Conservation (phyloP, 1,139 yeast species). For the Kluyveromyces marxianus region DNA sequence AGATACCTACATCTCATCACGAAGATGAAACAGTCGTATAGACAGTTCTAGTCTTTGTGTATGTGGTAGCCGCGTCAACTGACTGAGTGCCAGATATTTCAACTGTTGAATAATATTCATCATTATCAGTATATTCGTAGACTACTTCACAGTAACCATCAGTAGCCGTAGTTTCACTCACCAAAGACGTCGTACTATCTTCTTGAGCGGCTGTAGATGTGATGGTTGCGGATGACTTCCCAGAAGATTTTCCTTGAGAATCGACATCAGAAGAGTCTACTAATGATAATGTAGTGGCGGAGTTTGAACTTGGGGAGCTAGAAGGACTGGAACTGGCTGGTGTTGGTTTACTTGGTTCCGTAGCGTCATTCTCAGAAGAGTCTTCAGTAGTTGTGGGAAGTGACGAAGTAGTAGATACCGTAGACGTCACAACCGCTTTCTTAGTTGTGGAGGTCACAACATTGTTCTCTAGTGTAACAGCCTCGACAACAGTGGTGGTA, state of each 20-base stretch:
- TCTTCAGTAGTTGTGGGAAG: constrained; percentile 1
- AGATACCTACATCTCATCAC: too few species aligned
- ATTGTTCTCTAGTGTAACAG: constrained; percentile 23
- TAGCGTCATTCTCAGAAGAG: constrained; percentile 4
- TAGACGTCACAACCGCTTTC: constrained; percentile 15
- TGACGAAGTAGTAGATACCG: constrained; percentile 9
- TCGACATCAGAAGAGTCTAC: too few species aligned
- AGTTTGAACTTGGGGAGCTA: not conserved
- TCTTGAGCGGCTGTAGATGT: not conserved
- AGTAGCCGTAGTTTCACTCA: constrained; percentile 8
- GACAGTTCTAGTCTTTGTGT: constrained; percentile 24
- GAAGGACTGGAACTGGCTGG: not conserved
- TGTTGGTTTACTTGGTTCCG: not conserved
- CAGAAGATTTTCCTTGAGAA: not conserved
- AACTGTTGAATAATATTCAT: constrained; percentile 24
- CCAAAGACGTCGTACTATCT: constrained; percentile 5
- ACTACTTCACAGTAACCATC: constrained; percentile 22
- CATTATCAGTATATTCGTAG: constrained; percentile 14
- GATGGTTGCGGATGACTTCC: not conserved
- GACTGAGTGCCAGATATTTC: constrained; percentile 25
- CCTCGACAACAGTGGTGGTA: constrained; percentile 24
- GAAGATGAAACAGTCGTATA: constrained; percentile 14
- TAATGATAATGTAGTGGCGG: too few species aligned
- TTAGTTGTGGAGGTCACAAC: constrained; percentile 24
- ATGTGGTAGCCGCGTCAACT: constrained; percentile 30